phyloP scores from a whole-genome alignment of 768 basidiomycete species.

The Xanthoconium stramineum region DNA sequence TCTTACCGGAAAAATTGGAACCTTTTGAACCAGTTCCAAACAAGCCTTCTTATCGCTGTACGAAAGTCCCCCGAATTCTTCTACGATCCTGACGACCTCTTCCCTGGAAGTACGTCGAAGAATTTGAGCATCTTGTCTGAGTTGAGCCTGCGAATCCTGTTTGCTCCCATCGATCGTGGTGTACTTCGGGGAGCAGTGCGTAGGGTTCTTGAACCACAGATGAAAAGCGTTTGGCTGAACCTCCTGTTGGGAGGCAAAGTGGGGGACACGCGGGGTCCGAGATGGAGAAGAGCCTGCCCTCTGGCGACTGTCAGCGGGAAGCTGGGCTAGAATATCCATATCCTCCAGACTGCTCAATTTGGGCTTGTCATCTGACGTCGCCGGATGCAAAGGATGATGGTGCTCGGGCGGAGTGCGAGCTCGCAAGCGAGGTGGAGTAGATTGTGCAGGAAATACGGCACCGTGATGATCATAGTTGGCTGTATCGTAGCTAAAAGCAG shows the following conservation, averaged over 20 bases:
- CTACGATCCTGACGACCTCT: conserved; percentile 18
- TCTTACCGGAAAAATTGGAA: conserved; percentile 26
- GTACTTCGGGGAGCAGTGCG: conserved; percentile 4
- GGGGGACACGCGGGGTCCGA: neutral
- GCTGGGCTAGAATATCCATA: neutral
- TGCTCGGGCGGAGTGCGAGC: neutral
- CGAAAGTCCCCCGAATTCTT: conserved; percentile 13
- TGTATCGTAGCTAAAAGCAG: neutral
- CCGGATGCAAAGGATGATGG: neutral
- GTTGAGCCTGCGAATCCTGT: neutral
- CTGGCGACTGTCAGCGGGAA: neutral
- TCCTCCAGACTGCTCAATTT: neutral
- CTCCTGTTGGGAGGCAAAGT: neutral
- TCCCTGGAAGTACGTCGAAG: conserved; percentile 14
- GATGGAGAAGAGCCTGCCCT: neutral
- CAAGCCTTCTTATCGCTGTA: conserved; percentile 8
- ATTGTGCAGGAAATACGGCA: neutral
- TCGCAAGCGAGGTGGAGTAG: neutral
- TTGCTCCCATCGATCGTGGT: conserved; percentile 20
- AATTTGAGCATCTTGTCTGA: conserved; percentile 2
- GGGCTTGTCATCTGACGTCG: neutral
- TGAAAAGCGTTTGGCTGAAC: conserved; percentile 13
- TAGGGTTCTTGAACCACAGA: conserved; percentile 7
- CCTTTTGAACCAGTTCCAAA: conserved; percentile 8
- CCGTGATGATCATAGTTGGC: neutral